Conservation (phyloP, 768 basidiomycete genomes). For the Lactarius akahatsu region DNA sequence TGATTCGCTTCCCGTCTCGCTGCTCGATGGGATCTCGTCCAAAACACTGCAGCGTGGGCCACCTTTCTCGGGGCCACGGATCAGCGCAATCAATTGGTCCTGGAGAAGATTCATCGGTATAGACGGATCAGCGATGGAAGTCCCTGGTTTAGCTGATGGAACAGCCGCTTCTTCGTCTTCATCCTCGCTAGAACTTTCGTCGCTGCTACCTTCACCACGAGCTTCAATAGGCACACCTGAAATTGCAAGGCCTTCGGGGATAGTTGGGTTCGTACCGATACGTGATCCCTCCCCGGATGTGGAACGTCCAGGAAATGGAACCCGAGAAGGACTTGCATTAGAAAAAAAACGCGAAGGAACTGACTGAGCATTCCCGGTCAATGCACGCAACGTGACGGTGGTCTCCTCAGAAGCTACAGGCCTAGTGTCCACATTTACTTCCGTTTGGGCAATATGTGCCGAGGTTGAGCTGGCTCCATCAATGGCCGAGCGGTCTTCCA, state of each 20-base stretch:
- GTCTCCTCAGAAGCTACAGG: not conserved
- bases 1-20: slow-evolving; percentile 17
- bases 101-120: slow-evolving; percentile 4
- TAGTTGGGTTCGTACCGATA: not conserved
- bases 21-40: slow-evolving; percentile 28
- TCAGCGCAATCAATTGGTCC: slow-evolving; percentile 17
- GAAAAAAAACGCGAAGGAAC: slow-evolving; percentile 2
- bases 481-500: slow-evolving; percentile 6
- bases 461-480: slow-evolving; percentile 8
- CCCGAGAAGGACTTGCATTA: not conserved
- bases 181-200: slow-evolving; percentile 21
- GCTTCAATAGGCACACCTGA: slow-evolving; percentile 24
- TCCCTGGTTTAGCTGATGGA: not conserved
- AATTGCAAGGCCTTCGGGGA: slow-evolving; percentile 15
- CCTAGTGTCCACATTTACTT: slow-evolving; percentile 13
- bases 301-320: not conserved
- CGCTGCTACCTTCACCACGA: slow-evolving; percentile 27
- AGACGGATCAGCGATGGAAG: not conserved
- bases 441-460: slow-evolving; percentile 2
- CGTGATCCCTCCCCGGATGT: not conserved
- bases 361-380: slow-evolving; percentile 5
- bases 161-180: not conserved
- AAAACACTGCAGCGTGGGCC: slow-evolving; percentile 23
- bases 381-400: not conserved
- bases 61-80: slow-evolving; percentile 19